Evolutionary conservation across 352 stramenopile species (phyloP).

Genomic region (Globisporangium echinulatum): DNA sequence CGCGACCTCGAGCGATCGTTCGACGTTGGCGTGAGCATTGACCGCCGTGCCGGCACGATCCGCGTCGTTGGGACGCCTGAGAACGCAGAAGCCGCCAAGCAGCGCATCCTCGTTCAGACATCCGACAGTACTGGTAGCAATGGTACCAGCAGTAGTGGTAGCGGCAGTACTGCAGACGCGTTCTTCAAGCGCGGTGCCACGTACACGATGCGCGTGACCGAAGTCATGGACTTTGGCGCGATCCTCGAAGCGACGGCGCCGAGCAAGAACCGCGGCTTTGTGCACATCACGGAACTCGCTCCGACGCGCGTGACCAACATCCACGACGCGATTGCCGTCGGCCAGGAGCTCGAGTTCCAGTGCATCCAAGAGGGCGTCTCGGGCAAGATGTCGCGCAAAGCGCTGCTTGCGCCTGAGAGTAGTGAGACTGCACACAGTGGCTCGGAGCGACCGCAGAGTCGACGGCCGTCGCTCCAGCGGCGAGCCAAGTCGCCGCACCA

Average conservation of each 20-base stretch:
- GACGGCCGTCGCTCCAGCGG: constrained; percentile 24
- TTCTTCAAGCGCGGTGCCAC: constrained; percentile 86
- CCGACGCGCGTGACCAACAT: constrained; percentile 61
- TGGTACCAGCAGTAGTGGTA: constrained; percentile 7
- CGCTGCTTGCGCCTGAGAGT: constrained; percentile 19
- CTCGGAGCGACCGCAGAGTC: constrained; percentile 13
- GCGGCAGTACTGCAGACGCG: constrained; percentile 10
- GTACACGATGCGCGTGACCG: constrained; percentile 90
- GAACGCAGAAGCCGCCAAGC: constrained; percentile 69
- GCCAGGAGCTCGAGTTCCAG: constrained; percentile 73
- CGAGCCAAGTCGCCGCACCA: constrained; percentile 11
- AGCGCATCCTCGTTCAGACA: constrained; percentile 53
- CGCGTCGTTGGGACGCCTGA: constrained; percentile 83
- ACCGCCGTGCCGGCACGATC: constrained; percentile 82
- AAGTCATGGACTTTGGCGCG: constrained; percentile 94
- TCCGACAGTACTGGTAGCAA: constrained; percentile 11
- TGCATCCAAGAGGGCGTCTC: constrained; percentile 72
- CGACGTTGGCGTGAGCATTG: constrained; percentile 57
- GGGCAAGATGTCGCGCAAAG: constrained; percentile 81
- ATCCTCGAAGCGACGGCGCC: constrained; percentile 78
- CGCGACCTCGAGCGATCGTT: constrained; percentile 63
- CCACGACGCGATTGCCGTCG: constrained; percentile 44
- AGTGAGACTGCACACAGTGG: background rate
- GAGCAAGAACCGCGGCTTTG: constrained; percentile 83
- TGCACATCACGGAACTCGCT: constrained; percentile 94